Percentiles rank a stretch among this genome's conserved stretches.
Conservation (phyloP, 2,329 filamentous ascomycete genomes). For the Colletotrichum siamense region DNA sequence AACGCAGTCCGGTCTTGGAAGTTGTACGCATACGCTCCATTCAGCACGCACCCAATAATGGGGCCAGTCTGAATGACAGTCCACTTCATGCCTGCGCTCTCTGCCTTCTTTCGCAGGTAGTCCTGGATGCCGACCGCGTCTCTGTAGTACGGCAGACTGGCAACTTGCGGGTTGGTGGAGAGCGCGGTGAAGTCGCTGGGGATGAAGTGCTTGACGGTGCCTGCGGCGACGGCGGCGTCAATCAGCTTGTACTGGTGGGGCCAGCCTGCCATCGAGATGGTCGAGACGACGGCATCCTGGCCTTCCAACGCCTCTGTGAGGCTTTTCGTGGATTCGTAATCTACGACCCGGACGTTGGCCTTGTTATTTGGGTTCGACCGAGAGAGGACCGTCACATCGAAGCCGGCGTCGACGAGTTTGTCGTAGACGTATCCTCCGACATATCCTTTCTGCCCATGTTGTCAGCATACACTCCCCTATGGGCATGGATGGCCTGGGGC, state of each 20-base stretch:
- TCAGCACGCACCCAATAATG: constrained; percentile 36
- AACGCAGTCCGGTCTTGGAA: constrained; percentile 32
- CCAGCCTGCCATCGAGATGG: constrained; percentile 40
- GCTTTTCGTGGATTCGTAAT: constrained; percentile 42
- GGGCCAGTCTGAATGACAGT: constrained; percentile 47
- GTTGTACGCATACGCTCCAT: background rate
- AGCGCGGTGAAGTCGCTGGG: constrained; percentile 53
- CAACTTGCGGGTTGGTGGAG: constrained; percentile 4
- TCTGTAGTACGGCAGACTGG: constrained; percentile 22
- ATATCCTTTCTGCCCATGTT: background rate
- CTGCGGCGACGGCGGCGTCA: constrained; percentile 57
- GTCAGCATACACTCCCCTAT: too few species aligned
- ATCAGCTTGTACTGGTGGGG: constrained; percentile 55
- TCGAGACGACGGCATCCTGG: constrained; percentile 61
- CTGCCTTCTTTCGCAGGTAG: constrained; percentile 1
- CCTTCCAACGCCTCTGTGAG: constrained; percentile 58
- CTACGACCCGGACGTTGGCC: constrained; percentile 37
- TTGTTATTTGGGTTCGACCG: constrained; percentile 34
- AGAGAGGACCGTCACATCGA: constrained; percentile 47
- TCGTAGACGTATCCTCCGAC: background rate
- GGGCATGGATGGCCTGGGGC: too few species aligned
- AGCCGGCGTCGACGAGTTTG: constrained; percentile 19
- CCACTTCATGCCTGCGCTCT: constrained; percentile 26
- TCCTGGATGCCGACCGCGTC: constrained; percentile 19
- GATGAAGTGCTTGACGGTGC: constrained; percentile 56